These are phyloP conservation scores for Venturiaceae sp. DNA, from an alignment of 2,329 filamentous ascomycete species.

Conservation along the genomic window DNA sequence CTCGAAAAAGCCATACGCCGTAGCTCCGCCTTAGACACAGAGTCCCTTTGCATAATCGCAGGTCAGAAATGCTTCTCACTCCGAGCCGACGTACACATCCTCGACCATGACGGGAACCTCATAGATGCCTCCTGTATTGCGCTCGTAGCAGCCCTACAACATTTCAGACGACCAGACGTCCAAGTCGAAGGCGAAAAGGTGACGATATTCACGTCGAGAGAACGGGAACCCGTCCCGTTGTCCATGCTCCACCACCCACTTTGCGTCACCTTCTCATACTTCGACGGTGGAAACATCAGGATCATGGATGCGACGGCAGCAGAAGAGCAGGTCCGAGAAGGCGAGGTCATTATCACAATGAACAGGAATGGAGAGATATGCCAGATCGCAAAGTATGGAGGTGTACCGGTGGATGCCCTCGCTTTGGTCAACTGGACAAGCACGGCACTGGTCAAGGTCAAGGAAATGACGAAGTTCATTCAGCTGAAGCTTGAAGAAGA, in stretches of 20 bases:
- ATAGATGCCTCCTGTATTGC: constrained; percentile 80
- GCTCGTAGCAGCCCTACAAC: constrained; percentile 76
- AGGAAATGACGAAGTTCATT: constrained; percentile 66
- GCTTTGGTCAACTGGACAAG: constrained; percentile 66
- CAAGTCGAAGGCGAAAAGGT: constrained; percentile 75
- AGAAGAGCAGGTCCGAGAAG: constrained; percentile 68
- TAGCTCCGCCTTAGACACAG: constrained; percentile 85
- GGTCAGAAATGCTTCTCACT: constrained; percentile 87
- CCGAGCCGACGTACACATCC: constrained; percentile 81
- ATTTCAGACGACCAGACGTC: constrained; percentile 86
- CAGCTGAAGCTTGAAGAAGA: constrained; percentile 68
- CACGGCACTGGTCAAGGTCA: constrained; percentile 67
- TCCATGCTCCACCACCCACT: constrained; percentile 89
- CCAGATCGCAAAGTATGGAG: constrained; percentile 84
- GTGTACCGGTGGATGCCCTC: constrained; percentile 70
- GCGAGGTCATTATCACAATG: constrained; percentile 70
- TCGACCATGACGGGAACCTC: constrained; percentile 84
- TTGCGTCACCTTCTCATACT: constrained; percentile 84
- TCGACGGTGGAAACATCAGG: constrained; percentile 60
- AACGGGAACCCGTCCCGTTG: constrained; percentile 82
- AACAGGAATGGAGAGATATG: constrained; percentile 87
- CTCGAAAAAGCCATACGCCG: constrained; percentile 92
- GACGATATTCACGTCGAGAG: constrained; percentile 72
- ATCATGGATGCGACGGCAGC: constrained; percentile 62
- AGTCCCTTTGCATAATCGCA: constrained; percentile 88